phyloP scores from a whole-genome alignment of 1,284 basidiomycete species.

The Rhodotorula sp. region DNA sequence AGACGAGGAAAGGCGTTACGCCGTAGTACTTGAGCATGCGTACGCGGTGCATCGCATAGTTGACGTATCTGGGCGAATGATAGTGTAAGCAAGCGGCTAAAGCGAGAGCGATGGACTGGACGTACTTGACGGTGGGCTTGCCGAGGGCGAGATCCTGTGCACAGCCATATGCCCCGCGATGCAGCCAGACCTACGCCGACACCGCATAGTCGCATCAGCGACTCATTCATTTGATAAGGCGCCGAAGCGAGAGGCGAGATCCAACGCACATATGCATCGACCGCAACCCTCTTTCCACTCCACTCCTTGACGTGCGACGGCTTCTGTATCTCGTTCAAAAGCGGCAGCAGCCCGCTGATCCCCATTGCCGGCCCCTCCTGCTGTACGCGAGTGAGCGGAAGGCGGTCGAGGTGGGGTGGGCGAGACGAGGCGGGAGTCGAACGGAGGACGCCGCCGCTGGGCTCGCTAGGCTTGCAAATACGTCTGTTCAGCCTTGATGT shows the following conservation, averaged over 20 bases:
- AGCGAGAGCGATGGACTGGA: not conserved
- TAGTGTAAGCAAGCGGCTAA: too few relatives aligned
- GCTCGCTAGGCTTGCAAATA: too few relatives aligned
- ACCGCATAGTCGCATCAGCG: conserved; percentile 46
- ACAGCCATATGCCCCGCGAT: conserved; percentile 87
- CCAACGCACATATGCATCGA: conserved; percentile 37
- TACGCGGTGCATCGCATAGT: conserved; percentile 91
- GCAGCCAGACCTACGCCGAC: conserved; percentile 91
- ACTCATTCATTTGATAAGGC: not conserved
- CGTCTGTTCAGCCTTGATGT: too few relatives aligned
- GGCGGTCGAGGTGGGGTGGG: too few relatives aligned
- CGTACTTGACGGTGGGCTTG: conserved; percentile 71
- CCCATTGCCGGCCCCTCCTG: conserved; percentile 11
- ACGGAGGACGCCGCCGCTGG: too few relatives aligned
- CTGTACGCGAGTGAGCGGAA: not conserved
- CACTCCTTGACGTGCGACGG: conserved; percentile 76
- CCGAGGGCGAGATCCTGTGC: conserved; percentile 86
- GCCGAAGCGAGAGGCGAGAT: conserved; percentile 1
- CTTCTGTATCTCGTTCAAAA: conserved; percentile 85
- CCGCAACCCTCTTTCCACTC: conserved; percentile 49
- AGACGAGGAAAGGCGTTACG: conserved; percentile 88
- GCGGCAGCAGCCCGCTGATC: conserved; percentile 84
- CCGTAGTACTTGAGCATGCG: conserved; percentile 79
- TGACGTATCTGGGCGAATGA: conserved; percentile 70
- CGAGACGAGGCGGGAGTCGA: too few relatives aligned